phyloP scores from a whole-genome alignment of 306 rosid species.

The Mimosa pudica region DNA sequence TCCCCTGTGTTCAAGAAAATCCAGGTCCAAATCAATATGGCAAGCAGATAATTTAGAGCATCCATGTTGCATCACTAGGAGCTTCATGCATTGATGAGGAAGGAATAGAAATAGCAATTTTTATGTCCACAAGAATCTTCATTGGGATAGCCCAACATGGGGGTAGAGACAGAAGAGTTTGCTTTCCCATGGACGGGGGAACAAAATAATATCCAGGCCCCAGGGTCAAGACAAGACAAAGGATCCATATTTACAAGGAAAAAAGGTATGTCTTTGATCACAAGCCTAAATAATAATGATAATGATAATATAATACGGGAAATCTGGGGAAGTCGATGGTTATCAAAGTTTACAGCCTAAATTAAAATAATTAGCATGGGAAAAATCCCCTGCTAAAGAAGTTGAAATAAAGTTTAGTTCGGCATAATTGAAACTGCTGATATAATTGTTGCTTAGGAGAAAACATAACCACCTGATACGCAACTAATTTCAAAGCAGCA shows the following conservation, averaged over 20 bases:
- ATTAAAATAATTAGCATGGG: slow-evolving; percentile 30
- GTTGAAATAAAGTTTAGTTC: slow-evolving; percentile 26
- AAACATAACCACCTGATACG: slow-evolving; percentile 77
- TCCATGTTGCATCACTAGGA: not conserved
- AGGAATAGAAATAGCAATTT: not conserved
- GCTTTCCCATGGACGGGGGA: not conserved
- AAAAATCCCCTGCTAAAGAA: slow-evolving; percentile 10
- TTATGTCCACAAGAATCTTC: not conserved
- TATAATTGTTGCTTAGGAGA: slow-evolving; percentile 60
- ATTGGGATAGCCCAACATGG: not conserved
- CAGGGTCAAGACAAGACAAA: too few relatives aligned
- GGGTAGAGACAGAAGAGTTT: not conserved
- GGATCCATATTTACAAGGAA: too few relatives aligned
- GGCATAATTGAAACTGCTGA: slow-evolving; percentile 25
- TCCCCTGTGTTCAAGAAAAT: not conserved
- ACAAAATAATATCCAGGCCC: too few relatives aligned
- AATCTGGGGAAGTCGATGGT: not conserved
- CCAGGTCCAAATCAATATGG: slow-evolving; percentile 6
- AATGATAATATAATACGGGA: not conserved
- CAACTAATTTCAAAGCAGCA: slow-evolving; percentile 84
- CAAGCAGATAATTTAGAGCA: not conserved
- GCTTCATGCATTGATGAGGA: not conserved
- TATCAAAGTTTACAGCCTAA: slow-evolving; percentile 6
- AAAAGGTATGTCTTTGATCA: too few relatives aligned
- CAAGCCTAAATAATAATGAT: too few relatives aligned